Evolutionary conservation across 2,329 filamentous ascomycete species (phyloP).

Genomic region (Aspergillus sojae): DNA sequence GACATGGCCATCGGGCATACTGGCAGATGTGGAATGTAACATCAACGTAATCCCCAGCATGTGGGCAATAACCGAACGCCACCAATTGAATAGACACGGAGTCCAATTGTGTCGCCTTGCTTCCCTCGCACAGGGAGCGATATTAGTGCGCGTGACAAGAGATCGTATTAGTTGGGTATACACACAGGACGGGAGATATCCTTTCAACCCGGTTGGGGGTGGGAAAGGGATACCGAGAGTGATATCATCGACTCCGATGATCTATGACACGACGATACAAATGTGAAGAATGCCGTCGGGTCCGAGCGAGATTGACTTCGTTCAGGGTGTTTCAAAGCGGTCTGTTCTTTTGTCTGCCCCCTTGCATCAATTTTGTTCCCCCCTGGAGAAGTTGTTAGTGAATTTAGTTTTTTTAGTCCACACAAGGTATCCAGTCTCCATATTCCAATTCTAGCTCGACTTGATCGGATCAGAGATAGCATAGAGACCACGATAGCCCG

Average conservation of each 20-base stretch:
- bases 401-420: background rate
- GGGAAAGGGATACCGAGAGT: background rate
- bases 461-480: background rate
- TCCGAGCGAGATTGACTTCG: slow-evolving; percentile 8
- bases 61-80: slow-evolving; percentile 3
- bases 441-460: background rate
- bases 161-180: slow-evolving; percentile 4
- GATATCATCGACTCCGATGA: slow-evolving; percentile 1
- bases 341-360: background rate
- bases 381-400: background rate
- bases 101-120: slow-evolving; percentile 3
- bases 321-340: background rate
- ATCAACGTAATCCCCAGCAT: slow-evolving; percentile 7
- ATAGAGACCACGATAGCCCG: background rate
- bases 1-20: slow-evolving; percentile 7
- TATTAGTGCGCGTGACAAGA: slow-evolving; percentile 6
- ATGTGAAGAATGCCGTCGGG: background rate
- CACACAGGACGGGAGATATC: slow-evolving; percentile 1
- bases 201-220: background rate
- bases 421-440: background rate
- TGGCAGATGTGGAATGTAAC: slow-evolving; percentile 2
- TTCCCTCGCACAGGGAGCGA: background rate
- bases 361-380: slow-evolving; percentile 1
- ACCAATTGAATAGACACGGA: background rate
- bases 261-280: slow-evolving; percentile 3